Evolutionary conservation across 129 eudicot genomes (phyloP), one percentile per base, ranked within the genome.

Genomic region (Escallonia herrerae): DNA sequence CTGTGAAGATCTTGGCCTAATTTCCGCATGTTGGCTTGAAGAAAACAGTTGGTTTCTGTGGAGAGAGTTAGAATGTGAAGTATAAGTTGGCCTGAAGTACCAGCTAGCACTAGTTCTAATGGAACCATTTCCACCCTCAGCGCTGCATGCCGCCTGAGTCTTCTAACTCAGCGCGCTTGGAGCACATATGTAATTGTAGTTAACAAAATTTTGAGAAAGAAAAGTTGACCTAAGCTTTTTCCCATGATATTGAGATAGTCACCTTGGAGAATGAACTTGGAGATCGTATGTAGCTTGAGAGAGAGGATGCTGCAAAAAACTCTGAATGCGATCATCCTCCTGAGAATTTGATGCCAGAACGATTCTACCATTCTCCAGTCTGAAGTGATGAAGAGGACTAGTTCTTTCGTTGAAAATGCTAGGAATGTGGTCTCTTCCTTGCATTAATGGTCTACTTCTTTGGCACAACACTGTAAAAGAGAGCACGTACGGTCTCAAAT

Each of bases 401-500:
- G 72, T 54, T 72, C 83, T 72, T n/a, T 82, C 64, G 74, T 72
- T 58, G 56, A 76, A 60, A 38, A 67, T 78, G 61, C 79, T 75
- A 40, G 79, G 74, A 33, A 66, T 53, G 41, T 80, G 70, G 12
- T 69, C 68, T 71, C 81, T 77, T 49, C 84, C 83, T 74, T 80
- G 82, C 38, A 60, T 57, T 40, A n/a, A n/a, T n/a, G 14, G 38
- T 65, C 87, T 70, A 62, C 72, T 46, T 42, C 73, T 69, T 52
- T 80, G 86, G 52, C 87, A 80, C 77, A 85, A 57, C 15, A 89
- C 96, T 89, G 80, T 53, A 46, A 64, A 69, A 43, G 40, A 45
- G 43, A 14, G 12, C 15, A 58, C 33, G 33, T 22, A 22, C 33
- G 33, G 33, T 22, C 33, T 22, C 33, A 22, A 22, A 22, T 22